These are phyloP conservation scores for Verbena officinalis DNA, from an alignment of 257 asterid species.

Conservation along the genomic window DNA sequence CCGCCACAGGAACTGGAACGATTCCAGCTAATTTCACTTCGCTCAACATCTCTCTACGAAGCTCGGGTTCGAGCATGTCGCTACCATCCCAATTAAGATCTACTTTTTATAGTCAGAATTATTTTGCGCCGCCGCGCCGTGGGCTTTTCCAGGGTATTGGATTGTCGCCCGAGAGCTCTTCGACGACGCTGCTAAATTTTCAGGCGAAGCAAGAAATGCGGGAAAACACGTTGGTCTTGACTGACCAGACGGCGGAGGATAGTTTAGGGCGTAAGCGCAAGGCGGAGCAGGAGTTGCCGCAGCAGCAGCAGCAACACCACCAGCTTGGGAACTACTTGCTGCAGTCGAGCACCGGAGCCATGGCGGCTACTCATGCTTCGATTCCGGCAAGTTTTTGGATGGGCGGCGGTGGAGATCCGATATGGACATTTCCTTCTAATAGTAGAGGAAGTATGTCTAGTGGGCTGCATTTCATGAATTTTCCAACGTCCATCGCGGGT, in stretches of 20 bases:
- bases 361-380: conserved; percentile 61
- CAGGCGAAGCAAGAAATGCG: conserved; percentile 63
- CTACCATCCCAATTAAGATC: conserved; percentile 74
- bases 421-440: conserved; percentile 62
- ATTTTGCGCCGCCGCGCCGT: conserved; percentile 46
- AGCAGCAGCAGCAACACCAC: conserved; percentile 45
- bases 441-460: conserved; percentile 56
- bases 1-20: conserved; percentile 93
- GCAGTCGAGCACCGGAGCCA: conserved; percentile 58
- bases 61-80: conserved; percentile 78
- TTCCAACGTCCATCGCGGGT: conserved; percentile 57
- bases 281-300: conserved; percentile 37
- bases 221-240: conserved; percentile 42
- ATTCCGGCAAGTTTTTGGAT: conserved; percentile 78
- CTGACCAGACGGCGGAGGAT: conserved; percentile 41
- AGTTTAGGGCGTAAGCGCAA: conserved; percentile 50
- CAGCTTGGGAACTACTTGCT: conserved; percentile 68
- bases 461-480: conserved; percentile 73
- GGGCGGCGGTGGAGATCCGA: conserved; percentile 62
- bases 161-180: conserved; percentile 43
- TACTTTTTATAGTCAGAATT: conserved; percentile 50
- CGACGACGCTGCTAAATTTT: conserved; percentile 50
- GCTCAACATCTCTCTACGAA: conserved; percentile 66
- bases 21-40: conserved; percentile 89
- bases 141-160: conserved; percentile 54